Base-by-base conservation (phyloP, 257 asterid species). In the Solanum pennellii region DNA sequence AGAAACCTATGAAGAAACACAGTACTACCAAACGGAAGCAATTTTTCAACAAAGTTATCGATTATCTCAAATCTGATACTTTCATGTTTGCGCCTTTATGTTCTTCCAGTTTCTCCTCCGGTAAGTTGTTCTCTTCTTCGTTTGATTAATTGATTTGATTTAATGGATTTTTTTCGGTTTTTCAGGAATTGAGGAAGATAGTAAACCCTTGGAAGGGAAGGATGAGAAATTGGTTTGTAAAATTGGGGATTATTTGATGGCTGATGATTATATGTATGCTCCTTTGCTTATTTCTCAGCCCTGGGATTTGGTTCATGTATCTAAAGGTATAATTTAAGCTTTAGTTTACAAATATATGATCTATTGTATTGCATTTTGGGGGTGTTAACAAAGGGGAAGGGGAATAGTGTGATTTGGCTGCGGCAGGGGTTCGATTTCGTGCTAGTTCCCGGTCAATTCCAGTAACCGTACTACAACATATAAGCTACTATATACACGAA, bases 261-360 rank as follows among this genome's bases (percentile, higher is more conserved):
- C 92, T 74, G 94, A 94, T 89, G 79, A 88, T 82, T 90, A 91
- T 62, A 86, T 94, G 94, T 93, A 93, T 88, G 91, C 95, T 11
- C 94, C 94, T 16, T 60, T 91, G 20, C 33, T 89, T 37, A 68
- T 20, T 68, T 68, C 85, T 37, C 45, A 83, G 72, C 89, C 90
- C 3, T 4, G 42, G 89, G 74, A 44, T 89, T 83, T 0, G 80
- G 80, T 86, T 9, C 35, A 2, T n/a, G 42, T 71, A 87, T 59
- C 68, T 76, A 60, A 31, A 88, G 93, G 93, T 93, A 84, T 85
- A 68, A 74, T 65, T 27, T 60, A 3, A 56, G 65, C 65, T 56
- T 56, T 56, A 18, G 20, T 56, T 56, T 18, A 56, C 0, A 56
- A 18, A 56, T 56, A 1, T 56, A 56, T 56, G 65, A 56, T 56